Evolutionary conservation across 2,329 filamentous ascomycete genomes (phyloP).

Genomic region (Ilyonectria mors-panacis): DNA sequence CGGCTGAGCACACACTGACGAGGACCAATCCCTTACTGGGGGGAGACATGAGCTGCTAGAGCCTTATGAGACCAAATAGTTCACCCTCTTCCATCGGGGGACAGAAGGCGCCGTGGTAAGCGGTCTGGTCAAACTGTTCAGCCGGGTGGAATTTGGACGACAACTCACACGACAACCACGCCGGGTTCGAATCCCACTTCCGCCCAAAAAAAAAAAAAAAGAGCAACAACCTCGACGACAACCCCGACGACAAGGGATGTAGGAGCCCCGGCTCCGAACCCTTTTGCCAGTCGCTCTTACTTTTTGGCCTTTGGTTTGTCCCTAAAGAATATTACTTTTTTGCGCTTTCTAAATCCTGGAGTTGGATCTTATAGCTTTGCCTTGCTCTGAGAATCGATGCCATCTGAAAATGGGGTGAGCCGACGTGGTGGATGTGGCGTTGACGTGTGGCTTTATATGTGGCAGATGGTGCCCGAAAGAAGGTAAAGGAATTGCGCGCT

Average conservation of each 20-base stretch:
- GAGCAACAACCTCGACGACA: slow-evolving; percentile 19
- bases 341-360: too few species aligned
- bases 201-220: slow-evolving; percentile 1
- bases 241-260: slow-evolving; percentile 44
- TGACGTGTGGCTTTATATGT: not conserved
- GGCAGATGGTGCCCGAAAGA: not conserved
- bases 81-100: slow-evolving; percentile 24
- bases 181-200: slow-evolving; percentile 36
- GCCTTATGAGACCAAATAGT: slow-evolving; percentile 29
- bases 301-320: not conserved
- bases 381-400: not conserved
- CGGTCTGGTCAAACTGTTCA: slow-evolving; percentile 49
- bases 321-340: not conserved
- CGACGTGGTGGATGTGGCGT: not conserved
- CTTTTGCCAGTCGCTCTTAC: slow-evolving; percentile 42
- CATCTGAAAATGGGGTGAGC: not conserved
- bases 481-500: not conserved
- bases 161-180: slow-evolving; percentile 17
- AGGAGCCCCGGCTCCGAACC: slow-evolving; percentile 47
- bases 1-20: slow-evolving; percentile 1
- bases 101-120: slow-evolving; percentile 46
- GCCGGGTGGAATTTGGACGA: slow-evolving; percentile 32
- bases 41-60: slow-evolving; percentile 1
- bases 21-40: slow-evolving; percentile 5
- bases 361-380: not conserved